Conservation (phyloP, 73 alveolate genomes). For the Paramecium caudatum region DNA sequence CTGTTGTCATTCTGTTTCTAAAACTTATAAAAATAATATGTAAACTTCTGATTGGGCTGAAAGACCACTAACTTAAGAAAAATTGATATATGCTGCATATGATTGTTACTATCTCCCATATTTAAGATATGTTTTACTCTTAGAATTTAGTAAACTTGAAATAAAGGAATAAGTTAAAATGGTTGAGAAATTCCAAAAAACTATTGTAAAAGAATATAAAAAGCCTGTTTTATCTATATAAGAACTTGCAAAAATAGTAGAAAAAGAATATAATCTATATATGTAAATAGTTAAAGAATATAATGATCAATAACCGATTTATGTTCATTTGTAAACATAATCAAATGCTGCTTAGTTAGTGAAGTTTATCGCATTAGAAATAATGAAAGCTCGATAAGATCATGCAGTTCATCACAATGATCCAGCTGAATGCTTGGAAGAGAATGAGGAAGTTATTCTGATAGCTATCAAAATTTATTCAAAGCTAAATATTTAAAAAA, state of each 20-base stretch:
- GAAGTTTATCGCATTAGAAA: not conserved
- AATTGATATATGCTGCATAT: conserved; percentile 73
- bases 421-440: conserved; percentile 54
- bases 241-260: not conserved
- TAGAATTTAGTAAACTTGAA: not conserved
- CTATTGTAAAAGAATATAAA: conserved; percentile 61
- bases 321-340: not conserved
- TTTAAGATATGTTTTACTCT: conserved; percentile 60
- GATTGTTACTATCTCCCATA: conserved; percentile 71
- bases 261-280: not conserved
- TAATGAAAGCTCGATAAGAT: not conserved
- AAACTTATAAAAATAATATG: conserved; percentile 59
- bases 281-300: not conserved
- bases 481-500: not conserved
- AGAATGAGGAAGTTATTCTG: not conserved
- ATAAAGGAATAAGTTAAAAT: conserved; percentile 35
- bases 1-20: conserved; percentile 65
- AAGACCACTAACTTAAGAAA: conserved; percentile 74
- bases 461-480: conserved; percentile 18
- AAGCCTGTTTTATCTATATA: conserved; percentile 20
- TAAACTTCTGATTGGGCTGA: conserved; percentile 74
- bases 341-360: conserved; percentile 7
- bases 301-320: not conserved
- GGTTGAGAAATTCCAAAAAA: not conserved
- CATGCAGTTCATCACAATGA: conserved; percentile 41